A percentile compares a stretch with the other conserved stretches of the same genome.
phyloP scores from a whole-genome alignment of 495 filamentous ascomycete species.

The Geoglossum glabrum region DNA sequence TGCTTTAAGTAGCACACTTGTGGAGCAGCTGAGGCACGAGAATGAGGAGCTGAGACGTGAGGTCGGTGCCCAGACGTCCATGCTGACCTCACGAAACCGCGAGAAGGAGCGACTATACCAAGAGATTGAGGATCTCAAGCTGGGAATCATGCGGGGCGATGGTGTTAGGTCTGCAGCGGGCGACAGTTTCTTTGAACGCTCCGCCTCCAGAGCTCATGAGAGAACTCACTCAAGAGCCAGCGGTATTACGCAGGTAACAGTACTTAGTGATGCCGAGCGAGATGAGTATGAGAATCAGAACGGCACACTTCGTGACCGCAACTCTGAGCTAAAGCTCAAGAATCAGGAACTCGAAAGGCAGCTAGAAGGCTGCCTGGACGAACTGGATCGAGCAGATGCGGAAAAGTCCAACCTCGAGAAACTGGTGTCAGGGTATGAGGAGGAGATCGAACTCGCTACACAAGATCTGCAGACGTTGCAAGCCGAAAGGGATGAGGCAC shows the following conservation, averaged over 20 bases:
- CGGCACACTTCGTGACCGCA: slow-evolving; percentile 64
- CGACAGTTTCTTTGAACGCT: slow-evolving; percentile 83
- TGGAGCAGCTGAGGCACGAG: slow-evolving; percentile 72
- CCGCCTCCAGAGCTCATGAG: slow-evolving; percentile 64
- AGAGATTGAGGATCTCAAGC: slow-evolving; percentile 91
- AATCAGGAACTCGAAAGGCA: slow-evolving; percentile 64
- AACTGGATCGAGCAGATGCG: slow-evolving; percentile 41
- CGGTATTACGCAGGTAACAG: slow-evolving; percentile 44
- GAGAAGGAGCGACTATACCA: slow-evolving; percentile 90
- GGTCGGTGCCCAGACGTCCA: slow-evolving; percentile 87
- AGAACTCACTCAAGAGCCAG: slow-evolving; percentile 54
- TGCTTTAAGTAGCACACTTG: slow-evolving; percentile 42
- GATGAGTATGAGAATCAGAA: slow-evolving; percentile 72
- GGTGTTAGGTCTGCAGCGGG: slow-evolving; percentile 44
- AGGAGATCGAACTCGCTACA: slow-evolving; percentile 53
- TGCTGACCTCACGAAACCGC: slow-evolving; percentile 88
- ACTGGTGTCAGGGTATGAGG: slow-evolving; percentile 41
- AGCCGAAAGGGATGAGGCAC: slow-evolving; percentile 67
- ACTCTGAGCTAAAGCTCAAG: slow-evolving; percentile 64
- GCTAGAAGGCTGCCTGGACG: slow-evolving; percentile 43
- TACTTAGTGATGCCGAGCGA: slow-evolving; percentile 57
- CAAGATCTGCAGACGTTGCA: slow-evolving; percentile 68
- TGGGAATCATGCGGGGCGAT: slow-evolving; percentile 53
- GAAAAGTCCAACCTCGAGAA: slow-evolving; percentile 37
- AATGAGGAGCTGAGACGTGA: slow-evolving; percentile 84